phyloP scores from a whole-genome alignment of 2,329 filamentous ascomycete genomes.

The Triangularia verruculosa region DNA sequence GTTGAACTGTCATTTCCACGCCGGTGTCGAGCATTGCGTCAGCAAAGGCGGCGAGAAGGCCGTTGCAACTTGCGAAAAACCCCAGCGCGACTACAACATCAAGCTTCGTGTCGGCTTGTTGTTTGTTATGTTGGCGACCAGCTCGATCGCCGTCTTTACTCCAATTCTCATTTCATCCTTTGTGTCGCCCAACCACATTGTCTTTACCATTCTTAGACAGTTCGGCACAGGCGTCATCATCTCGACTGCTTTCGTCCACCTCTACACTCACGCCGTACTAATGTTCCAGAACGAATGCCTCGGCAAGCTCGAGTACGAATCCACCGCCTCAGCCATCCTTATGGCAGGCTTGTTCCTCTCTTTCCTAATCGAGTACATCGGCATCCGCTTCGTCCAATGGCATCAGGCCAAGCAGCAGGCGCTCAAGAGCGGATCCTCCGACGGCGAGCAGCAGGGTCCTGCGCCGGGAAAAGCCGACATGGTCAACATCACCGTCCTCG shows the following conservation, averaged over 20 bases:
- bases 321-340: constrained; percentile 65
- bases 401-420: constrained; percentile 33
- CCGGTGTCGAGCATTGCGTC: constrained; percentile 68
- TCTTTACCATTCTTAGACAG: constrained; percentile 66
- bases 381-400: constrained; percentile 53
- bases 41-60: constrained; percentile 40
- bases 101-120: constrained; percentile 66
- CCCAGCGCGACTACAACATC: constrained; percentile 60
- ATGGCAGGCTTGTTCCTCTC: constrained; percentile 73
- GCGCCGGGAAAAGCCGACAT: constrained; percentile 40
- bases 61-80: constrained; percentile 43
- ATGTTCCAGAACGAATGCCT: constrained; percentile 73
- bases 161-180: constrained; percentile 63
- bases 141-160: constrained; percentile 62
- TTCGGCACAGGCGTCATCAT: constrained; percentile 73
- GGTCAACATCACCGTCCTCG: constrained; percentile 65
- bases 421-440: constrained; percentile 18
- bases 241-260: constrained; percentile 69
- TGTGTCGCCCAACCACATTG: constrained; percentile 48
- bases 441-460: constrained; percentile 22
- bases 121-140: constrained; percentile 69
- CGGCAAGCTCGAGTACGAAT: constrained; percentile 64
- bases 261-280: constrained; percentile 68
- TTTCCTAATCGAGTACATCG: constrained; percentile 67
- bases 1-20: constrained; percentile 69